Percentiles rank a stretch among this genome's conserved stretches.
Conservation (phyloP, 1,284 basidiomycete species). For the Irpex sp. region DNA sequence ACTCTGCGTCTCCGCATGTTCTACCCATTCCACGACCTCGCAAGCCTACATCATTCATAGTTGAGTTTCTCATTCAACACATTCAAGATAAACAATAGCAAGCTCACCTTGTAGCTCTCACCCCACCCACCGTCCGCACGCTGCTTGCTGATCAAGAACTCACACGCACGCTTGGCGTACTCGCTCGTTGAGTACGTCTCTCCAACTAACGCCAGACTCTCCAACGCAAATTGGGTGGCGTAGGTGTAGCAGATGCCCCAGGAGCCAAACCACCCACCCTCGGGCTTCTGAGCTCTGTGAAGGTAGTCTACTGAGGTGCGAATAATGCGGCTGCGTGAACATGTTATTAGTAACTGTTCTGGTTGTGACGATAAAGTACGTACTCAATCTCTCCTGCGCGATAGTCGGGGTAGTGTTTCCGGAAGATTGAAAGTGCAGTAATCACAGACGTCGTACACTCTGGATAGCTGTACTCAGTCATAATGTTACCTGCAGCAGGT, state of each 20-base stretch:
- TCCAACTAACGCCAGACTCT: constrained; percentile 85
- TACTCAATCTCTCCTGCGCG: constrained; percentile 76
- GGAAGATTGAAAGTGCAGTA: constrained; percentile 83
- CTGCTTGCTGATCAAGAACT: constrained; percentile 83
- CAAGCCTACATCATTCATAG: constrained; percentile 69
- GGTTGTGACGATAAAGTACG: constrained; percentile 21
- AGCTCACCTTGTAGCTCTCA: too few species aligned
- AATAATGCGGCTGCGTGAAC: constrained; percentile 49
- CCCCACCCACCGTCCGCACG: constrained; percentile 96
- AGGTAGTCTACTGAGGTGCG: constrained; percentile 75
- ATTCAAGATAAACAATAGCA: too few species aligned
- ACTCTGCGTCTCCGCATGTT: constrained; percentile 82
- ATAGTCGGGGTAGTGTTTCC: constrained; percentile 77
- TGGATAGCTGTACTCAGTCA: constrained; percentile 90
- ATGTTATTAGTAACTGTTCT: not conserved
- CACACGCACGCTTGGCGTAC: constrained; percentile 71
- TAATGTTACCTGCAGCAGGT: constrained; percentile 69
- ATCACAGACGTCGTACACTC: constrained; percentile 95
- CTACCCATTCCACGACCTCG: constrained; percentile 75
- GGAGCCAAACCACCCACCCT: constrained; percentile 95
- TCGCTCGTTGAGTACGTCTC: constrained; percentile 84
- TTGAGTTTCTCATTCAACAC: too few species aligned
- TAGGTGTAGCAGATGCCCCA: constrained; percentile 99
- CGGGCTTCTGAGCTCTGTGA: constrained; percentile 72
- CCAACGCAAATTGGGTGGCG: constrained; percentile 93